phyloP scores from a whole-genome alignment of 78 protist genomes.

The Emiliania huxleyi region DNA sequence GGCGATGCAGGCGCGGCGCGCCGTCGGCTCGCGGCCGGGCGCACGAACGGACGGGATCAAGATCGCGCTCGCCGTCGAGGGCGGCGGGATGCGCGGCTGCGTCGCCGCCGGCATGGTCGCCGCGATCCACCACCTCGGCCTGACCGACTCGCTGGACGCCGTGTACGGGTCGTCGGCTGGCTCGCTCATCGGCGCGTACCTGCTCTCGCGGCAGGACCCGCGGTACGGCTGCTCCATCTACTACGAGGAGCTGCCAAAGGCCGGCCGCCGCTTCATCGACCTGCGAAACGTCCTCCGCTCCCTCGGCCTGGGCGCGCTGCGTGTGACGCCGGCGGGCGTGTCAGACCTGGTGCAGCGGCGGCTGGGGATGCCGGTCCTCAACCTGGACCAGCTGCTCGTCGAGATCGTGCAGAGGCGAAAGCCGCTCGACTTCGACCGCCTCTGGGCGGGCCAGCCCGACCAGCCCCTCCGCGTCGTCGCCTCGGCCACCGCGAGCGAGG shows the following conservation, averaged over 20 bases:
- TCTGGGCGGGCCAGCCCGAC: background rate
- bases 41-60: background rate
- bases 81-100: slow-evolving; percentile 34
- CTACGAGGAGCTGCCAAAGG: background rate
- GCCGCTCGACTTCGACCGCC: background rate
- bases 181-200: background rate
- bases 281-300: background rate
- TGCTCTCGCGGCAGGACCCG: background rate
- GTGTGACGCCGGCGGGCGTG: background rate
- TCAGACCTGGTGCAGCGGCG: background rate
- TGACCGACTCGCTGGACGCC: background rate
- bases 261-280: background rate
- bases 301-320: background rate
- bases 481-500: background rate
- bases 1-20: background rate
- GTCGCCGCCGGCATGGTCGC: slow-evolving; percentile 36
- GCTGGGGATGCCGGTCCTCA: background rate
- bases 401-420: background rate
- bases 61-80: slow-evolving; percentile 32
- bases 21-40: background rate
- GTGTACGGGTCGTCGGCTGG: slow-evolving; percentile 29
- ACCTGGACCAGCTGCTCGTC: background rate
- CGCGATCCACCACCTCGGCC: background rate
- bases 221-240: background rate
- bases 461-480: background rate